Evolutionary conservation across 768 basidiomycete genomes (phyloP).

Genomic region (Tephrocybe sp.): DNA sequence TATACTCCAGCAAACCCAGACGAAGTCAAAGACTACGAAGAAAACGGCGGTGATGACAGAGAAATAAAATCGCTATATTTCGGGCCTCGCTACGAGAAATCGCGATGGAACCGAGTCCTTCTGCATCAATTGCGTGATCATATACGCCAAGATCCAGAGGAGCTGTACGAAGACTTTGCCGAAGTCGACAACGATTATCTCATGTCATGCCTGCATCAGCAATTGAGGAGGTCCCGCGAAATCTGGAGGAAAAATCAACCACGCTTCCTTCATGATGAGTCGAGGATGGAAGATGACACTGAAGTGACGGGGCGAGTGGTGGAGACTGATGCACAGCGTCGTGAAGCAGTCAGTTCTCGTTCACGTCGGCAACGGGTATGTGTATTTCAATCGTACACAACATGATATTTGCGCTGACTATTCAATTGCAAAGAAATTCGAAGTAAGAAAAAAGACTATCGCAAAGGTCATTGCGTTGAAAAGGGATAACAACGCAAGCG

Average conservation of each 20-base stretch:
- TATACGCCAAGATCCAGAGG: neutral
- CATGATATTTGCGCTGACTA: neutral
- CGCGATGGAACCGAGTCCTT: neutral
- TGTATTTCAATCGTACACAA: neutral
- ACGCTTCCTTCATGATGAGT: neutral
- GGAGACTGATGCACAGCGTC: neutral
- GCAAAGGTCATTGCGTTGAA: slow-evolving; percentile 4
- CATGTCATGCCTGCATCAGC: neutral
- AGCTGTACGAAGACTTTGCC: neutral
- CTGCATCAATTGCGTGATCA: neutral
- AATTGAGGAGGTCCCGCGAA: slow-evolving; percentile 7
- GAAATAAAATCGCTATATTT: neutral
- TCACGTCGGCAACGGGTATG: slow-evolving; percentile 1
- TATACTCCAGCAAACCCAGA: no score
- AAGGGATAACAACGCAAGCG: neutral
- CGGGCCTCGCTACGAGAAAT: neutral
- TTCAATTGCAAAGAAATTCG: slow-evolving; percentile 1
- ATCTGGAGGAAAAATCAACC: slow-evolving; percentile 1
- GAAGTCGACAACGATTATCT: slow-evolving; percentile 5
- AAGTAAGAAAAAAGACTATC: neutral
- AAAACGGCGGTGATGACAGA: no score
- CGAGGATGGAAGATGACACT: neutral
- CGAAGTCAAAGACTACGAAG: no score
- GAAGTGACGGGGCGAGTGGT: neutral
- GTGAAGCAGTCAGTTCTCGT: neutral